Evolutionary conservation across 495 filamentous ascomycete genomes (phyloP), one percentile per base, ranked within the genome.

Genomic region (Podospora sp.): DNA sequence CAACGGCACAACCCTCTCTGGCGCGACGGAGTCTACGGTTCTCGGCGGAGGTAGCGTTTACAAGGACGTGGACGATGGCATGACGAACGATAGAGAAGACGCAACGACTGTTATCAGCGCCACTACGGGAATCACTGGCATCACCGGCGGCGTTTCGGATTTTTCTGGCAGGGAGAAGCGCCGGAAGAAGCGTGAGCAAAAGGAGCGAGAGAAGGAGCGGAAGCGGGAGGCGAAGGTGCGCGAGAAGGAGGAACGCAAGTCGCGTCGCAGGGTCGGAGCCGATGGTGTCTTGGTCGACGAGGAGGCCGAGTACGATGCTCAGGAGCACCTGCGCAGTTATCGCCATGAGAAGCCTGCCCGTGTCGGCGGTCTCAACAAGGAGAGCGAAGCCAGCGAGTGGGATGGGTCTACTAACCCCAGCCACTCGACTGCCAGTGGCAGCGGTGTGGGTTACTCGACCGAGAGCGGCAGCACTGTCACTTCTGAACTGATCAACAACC

Each of bases 361-460:
- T 35, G 91, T 97, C 21, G 93, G 93, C 49, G 93, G 93, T 20
- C 79, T 97, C 71, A 97, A 97, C 76, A 86, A 88, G 56, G 81
- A 90, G 68, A 78, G 86, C 52, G 93, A 97, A 62, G 91, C 87
- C 58, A 90, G 86, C 65, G 85, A 88, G 70, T 89, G 88, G 79
- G 91, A 90, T 72, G 85, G 84, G 52, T 83, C 79, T 6, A 88
- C 79, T 71, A 85, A 78, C 81, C 88, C 78, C 18, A 79, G 76
- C 64, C 76, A 72, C 72, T 83, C 69, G 71, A 83, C 65, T 65
- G 81, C 66, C 21, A 70, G 66, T 55, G 65, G 67, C 6, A 67
- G 66, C 46, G 60, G 59, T 76, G 62, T 57, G n/a, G 71, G 63
- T 40, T 51, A 29, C 11, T 84, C 83, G 66, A 80, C 80, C 5